A percentile compares a stretch with the other conserved stretches of the same genome.
Evolutionary conservation across 1,284 basidiomycete species (phyloP).

Genomic region (Tilletia caries): DNA sequence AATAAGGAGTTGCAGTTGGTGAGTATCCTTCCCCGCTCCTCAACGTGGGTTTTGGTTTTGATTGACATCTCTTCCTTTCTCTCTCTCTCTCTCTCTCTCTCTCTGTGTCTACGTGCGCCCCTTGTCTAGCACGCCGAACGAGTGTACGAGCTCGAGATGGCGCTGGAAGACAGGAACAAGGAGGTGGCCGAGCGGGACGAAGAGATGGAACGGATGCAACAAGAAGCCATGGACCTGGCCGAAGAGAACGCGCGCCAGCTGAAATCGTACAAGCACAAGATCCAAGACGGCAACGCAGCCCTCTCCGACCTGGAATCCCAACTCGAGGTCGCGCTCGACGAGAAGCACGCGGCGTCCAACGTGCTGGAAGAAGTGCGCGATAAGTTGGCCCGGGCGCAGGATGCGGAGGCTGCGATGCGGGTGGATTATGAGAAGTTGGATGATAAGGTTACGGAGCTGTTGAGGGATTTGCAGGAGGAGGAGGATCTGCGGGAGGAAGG

Average conservation of each 20-base stretch:
- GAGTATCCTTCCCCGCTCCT: constrained; percentile 54
- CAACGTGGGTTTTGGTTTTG: too few relatives aligned
- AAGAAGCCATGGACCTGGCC: constrained; percentile 10
- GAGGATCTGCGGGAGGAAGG: constrained; percentile 54
- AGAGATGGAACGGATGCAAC: constrained; percentile 14
- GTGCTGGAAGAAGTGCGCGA: background rate
- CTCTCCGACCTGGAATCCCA: constrained; percentile 9
- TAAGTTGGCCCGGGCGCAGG: background rate
- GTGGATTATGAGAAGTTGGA: constrained; percentile 30
- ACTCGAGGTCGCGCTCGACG: constrained; percentile 8
- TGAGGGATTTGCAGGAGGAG: constrained; percentile 56
- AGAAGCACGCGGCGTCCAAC: constrained; percentile 1
- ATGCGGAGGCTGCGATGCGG: constrained; percentile 2
- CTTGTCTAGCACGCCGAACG: constrained; percentile 1
- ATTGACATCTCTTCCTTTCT: constrained; percentile 3
- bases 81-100: too few relatives aligned
- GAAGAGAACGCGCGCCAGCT: constrained; percentile 10
- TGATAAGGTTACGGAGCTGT: constrained; percentile 49
- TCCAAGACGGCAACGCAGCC: constrained; percentile 10
- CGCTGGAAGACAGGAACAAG: constrained; percentile 9
- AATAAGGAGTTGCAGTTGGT: constrained; percentile 63
- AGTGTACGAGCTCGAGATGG: constrained; percentile 6
- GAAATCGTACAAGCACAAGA: constrained; percentile 8
- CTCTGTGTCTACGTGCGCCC: too few relatives aligned
- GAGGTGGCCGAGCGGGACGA: constrained; percentile 10